Percentiles rank a stretch among this genome's conserved stretches.
Conservation (phyloP, 2,329 filamentous ascomycete species). For the Reticulascus tulasneorum region DNA sequence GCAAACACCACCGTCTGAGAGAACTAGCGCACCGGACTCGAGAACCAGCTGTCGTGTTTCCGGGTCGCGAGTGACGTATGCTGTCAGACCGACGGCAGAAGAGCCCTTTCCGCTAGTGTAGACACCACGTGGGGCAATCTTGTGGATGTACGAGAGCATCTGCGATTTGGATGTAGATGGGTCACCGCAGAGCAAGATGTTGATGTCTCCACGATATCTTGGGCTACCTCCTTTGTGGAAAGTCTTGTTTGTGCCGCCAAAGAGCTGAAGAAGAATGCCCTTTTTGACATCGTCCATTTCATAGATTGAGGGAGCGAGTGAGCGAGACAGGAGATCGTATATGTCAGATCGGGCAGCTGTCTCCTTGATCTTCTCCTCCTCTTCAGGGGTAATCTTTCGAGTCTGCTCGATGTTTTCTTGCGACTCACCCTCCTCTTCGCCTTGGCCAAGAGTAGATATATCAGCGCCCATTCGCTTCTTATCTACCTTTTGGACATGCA, state of each 20-base stretch:
- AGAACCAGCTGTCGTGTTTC: conserved; percentile 77
- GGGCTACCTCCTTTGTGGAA: conserved; percentile 96
- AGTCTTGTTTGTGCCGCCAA: conserved; percentile 96
- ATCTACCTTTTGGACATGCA: conserved; percentile 96
- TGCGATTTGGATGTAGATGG: conserved; percentile 97
- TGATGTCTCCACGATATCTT: conserved; percentile 95
- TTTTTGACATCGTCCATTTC: conserved; percentile 99
- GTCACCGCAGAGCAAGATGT: conserved; percentile 92
- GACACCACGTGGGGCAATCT: conserved; percentile 86
- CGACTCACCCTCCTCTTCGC: conserved; percentile 61
- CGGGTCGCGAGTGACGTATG: conserved; percentile 75
- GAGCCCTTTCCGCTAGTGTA: conserved; percentile 81
- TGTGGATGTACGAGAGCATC: conserved; percentile 89
- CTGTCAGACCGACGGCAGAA: conserved; percentile 76
- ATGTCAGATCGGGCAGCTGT: conserved; percentile 79
- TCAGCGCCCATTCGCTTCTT: conserved; percentile 92
- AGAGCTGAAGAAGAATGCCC: conserved; percentile 91
- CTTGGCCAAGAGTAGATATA: conserved; percentile 77
- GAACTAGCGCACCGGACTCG: conserved; percentile 73
- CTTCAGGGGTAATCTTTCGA: conserved; percentile 77
- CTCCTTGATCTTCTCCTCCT: conserved; percentile 81
- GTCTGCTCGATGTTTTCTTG: conserved; percentile 79
- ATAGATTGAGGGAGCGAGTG: conserved; percentile 90
- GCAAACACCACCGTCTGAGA: conserved; percentile 79
- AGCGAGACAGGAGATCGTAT: conserved; percentile 87